Evolutionary conservation across 2,329 filamentous ascomycete species (phyloP).

Genomic region (Fusarium azukiicola): DNA sequence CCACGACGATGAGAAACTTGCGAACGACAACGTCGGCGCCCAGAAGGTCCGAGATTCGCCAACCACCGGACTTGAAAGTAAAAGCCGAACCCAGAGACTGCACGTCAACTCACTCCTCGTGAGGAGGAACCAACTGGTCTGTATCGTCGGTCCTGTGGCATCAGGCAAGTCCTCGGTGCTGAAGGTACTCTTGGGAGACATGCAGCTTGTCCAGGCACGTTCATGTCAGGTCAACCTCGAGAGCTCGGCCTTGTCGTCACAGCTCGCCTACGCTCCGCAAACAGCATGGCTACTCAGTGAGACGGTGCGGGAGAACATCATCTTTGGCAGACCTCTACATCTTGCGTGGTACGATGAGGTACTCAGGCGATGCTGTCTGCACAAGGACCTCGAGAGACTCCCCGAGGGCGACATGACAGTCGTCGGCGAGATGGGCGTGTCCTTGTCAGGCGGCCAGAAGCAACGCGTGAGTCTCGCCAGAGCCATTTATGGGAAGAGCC

Average conservation of each 20-base stretch:
- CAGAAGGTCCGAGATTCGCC: neutral
- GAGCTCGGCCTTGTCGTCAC: neutral
- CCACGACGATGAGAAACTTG: slow-evolving; percentile 32
- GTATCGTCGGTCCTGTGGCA: slow-evolving; percentile 32
- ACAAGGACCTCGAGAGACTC: slow-evolving; percentile 29
- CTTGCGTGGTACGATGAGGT: slow-evolving; percentile 37
- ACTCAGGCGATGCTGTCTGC: slow-evolving; percentile 31
- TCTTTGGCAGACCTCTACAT: slow-evolving; percentile 29
- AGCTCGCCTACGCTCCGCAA: slow-evolving; percentile 32
- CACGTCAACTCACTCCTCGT: slow-evolving; percentile 20
- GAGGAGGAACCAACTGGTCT: slow-evolving; percentile 24
- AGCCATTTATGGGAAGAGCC: slow-evolving; percentile 33
- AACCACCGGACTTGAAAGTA: neutral
- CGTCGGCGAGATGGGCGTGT: slow-evolving; percentile 40
- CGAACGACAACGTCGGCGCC: neutral
- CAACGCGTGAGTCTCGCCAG: slow-evolving; percentile 42
- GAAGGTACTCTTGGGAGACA: slow-evolving; percentile 29
- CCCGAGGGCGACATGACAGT: slow-evolving; percentile 41
- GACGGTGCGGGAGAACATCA: slow-evolving; percentile 36
- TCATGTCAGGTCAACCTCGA: slow-evolving; percentile 3
- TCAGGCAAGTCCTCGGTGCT: slow-evolving; percentile 37
- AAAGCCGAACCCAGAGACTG: neutral
- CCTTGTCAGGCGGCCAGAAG: slow-evolving; percentile 37
- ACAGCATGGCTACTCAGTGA: slow-evolving; percentile 39
- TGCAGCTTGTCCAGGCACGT: slow-evolving; percentile 32